Evolutionary conservation across 2,329 filamentous ascomycete species (phyloP).

Genomic region (Cladophialophora yegresii): DNA sequence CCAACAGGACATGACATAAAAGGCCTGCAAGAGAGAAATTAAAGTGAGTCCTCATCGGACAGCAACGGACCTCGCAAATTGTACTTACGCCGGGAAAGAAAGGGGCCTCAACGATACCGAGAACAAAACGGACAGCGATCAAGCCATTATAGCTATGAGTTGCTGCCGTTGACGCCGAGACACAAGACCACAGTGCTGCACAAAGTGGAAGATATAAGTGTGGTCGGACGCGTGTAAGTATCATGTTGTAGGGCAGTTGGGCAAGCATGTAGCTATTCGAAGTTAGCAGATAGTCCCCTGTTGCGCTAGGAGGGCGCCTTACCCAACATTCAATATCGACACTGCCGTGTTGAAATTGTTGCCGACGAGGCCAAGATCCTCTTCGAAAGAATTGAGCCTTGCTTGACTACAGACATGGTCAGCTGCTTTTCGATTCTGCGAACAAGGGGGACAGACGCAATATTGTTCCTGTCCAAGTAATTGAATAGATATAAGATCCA

Average conservation of each 20-base stretch:
- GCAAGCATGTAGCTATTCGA: neutral
- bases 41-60: neutral
- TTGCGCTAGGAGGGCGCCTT: conserved; percentile 39
- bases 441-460: conserved; percentile 11
- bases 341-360: conserved; percentile 44
- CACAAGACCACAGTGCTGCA: conserved; percentile 42
- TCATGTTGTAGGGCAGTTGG: conserved; percentile 37
- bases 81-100: conserved; percentile 44
- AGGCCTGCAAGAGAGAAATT: conserved; percentile 21
- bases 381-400: conserved; percentile 45
- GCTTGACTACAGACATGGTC: neutral
- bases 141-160: conserved; percentile 46
- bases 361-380: conserved; percentile 42
- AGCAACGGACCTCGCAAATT: neutral
- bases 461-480: conserved; percentile 44
- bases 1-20: conserved; percentile 66
- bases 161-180: conserved; percentile 41
- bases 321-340: conserved; percentile 57
- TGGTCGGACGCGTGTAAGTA: conserved; percentile 43
- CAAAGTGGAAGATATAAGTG: conserved; percentile 43
- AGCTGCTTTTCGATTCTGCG: neutral
- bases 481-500: conserved; percentile 48
- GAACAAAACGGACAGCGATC: conserved; percentile 46
- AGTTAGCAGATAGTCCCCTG: neutral
- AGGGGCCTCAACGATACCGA: conserved; percentile 45